Evolutionary conservation across 176 grass and related monocot genomes (phyloP), one percentile per base, ranked within the genome.

Genomic region (Cenchrus fungigraminus): DNA sequence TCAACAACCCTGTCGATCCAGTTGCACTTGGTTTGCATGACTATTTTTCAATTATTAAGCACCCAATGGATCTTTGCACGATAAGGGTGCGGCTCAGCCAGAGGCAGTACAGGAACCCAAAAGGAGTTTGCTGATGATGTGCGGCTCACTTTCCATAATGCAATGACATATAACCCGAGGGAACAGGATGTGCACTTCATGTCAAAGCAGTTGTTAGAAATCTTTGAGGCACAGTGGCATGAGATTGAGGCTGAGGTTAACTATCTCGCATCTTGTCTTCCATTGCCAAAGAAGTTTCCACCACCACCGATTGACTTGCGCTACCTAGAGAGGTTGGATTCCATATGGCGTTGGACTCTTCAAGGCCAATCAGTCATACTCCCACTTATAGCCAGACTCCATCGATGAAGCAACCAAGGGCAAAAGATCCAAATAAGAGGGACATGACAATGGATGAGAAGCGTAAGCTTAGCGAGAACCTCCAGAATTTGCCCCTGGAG

Each of bases 401-500:
- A n/a, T 87, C 97, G 32, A 31, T 94, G 75, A 98, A 94, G 89
- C 95, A 98, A 61, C 97, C 97, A 20, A 98, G 93, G 81, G 97
- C 97, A 31, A 98, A 98, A 78, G 97, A 98, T 73, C 83, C 57
- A 3, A 67, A 98, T 82, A 98, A 98, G 84, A 95, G 97, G 81
- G 91, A 98, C 76, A 98, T 98, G 97, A 98, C 97, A 28, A 94
- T 95, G 49, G 97, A 98, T 32, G 95, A 95, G 90, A 98, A 98
- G 92, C 89, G 88, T 17, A 92, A 84, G 60, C 76, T 98, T 86
- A 98, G 95, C 50, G 94, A 93, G 42, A 98, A 98, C 77, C 86
- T 98, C 72, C 95, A 98, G 67, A 98, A 95, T 77, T 71, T 98
- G 55, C 95, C 95, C 22, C 81, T 83, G 7, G 93, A 94, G 68